Percentiles rank a stretch among this genome's conserved stretches.
Conservation (phyloP, 2,329 filamentous ascomycete genomes). For the Ceratocystiopsis sp. region DNA sequence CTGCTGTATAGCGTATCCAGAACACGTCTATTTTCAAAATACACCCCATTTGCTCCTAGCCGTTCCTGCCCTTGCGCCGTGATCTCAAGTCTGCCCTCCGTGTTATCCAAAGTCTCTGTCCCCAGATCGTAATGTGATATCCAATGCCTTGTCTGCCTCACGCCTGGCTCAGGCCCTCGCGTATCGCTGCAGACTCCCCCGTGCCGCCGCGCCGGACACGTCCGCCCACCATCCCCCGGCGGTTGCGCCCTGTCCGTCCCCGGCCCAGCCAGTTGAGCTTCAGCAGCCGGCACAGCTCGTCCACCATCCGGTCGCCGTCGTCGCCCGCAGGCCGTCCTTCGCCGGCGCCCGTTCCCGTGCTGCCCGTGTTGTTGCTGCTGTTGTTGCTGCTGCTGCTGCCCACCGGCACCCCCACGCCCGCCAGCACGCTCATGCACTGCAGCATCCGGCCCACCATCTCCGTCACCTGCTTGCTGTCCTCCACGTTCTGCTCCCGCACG, state of each 20-base stretch:
- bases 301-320: slow-evolving; percentile 59
- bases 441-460: slow-evolving; percentile 92
- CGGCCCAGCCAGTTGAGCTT: slow-evolving; percentile 96
- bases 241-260: slow-evolving; percentile 73
- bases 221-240: slow-evolving; percentile 73
- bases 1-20: no score
- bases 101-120: no score
- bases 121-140: no score
- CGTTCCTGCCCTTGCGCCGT: no score
- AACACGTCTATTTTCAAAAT: no score
- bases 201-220: slow-evolving; percentile 27
- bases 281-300: slow-evolving; percentile 67
- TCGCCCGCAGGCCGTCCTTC: slow-evolving; percentile 31
- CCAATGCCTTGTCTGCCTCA: not conserved
- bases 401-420: slow-evolving; percentile 34
- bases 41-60: no score
- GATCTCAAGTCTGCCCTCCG: no score
- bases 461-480: slow-evolving; percentile 65
- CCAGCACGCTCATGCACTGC: slow-evolving; percentile 85
- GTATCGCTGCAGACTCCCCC: not conserved
- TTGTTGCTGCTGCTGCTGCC: not conserved
- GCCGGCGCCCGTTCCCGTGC: no score
- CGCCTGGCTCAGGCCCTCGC: slow-evolving; percentile 23
- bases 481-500: slow-evolving; percentile 40
- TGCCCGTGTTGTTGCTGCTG: no score